Base-by-base conservation (phyloP, 768 basidiomycete species). In the Xerocomellus intermedius region DNA sequence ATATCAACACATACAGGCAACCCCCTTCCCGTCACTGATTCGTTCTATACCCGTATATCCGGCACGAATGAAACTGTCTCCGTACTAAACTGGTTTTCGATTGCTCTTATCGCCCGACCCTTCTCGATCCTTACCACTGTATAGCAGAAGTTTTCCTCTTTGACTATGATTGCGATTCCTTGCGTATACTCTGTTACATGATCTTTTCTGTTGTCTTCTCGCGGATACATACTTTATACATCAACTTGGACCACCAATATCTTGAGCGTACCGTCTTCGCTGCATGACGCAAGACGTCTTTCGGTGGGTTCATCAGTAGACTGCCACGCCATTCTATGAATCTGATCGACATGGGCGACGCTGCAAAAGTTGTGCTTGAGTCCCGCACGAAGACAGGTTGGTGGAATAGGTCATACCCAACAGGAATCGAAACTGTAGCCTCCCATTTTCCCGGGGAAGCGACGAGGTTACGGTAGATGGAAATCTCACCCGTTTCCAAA, bases 191-290 rank as follows among this genome's bases (percentile, higher is more conserved):
- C 54, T 70, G 61, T 67, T 54, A 63, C 60, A 64, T 65, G 68
- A 52, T 48, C 37, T 50, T 6, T 63, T 66, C 57, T 54, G 44
- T 43, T 19, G 39, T 39, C 55, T 56, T 60, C 58, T 51, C 44
- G 56, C 51, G 65, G 65, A 64, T 64, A 71, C 60, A 60, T 74
- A 74, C 74, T 75, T 75, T 77, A 77, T 70, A 71, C 74, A 74
- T 73, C 70, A 65, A 76, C 67, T 62, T 79, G 82, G 75, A 91
- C 75, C 66, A 77, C 77, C 71, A 85, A 74, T 75, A 96, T 79
- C 72, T 85, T 88, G 73, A 95, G 76, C 77, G 89, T 89, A 77
- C 91, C 86, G 79, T 98, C 95, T 76, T 96, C 93, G 71, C 91
- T 91, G 65, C 92, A 92, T 55, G 86, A 92, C 33, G 92, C 95